Conservation (phyloP, 805 yeast genomes). For the Teunomyces cretensis region DNA sequence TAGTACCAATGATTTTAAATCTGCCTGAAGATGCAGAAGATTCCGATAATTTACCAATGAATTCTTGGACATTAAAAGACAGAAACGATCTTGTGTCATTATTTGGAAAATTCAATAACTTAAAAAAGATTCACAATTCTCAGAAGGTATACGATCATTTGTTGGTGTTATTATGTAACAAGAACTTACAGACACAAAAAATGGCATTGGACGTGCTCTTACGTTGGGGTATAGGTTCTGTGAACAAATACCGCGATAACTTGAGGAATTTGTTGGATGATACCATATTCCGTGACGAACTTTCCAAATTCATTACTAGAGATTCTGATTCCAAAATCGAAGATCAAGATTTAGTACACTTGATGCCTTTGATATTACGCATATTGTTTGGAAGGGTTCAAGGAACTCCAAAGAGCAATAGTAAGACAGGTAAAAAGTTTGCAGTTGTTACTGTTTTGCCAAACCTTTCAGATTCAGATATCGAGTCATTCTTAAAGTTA, state of each 20-base stretch:
- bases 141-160: slow-evolving; percentile 55
- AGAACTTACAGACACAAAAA: slow-evolving; percentile 62
- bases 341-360: slow-evolving; percentile 51
- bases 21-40: slow-evolving; percentile 19
- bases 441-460: slow-evolving; percentile 69
- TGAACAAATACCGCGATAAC: slow-evolving; percentile 71
- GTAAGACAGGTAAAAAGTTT: slow-evolving; percentile 67
- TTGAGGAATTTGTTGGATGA: slow-evolving; percentile 78
- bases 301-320: slow-evolving; percentile 56
- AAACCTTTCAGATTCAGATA: slow-evolving; percentile 49
- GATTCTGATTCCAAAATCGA: slow-evolving; percentile 57
- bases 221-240: slow-evolving; percentile 56
- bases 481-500: slow-evolving; percentile 59
- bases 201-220: slow-evolving; percentile 69
- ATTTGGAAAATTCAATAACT: slow-evolving; percentile 62
- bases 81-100: slow-evolving; percentile 58
- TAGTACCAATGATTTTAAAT: slow-evolving; percentile 59
- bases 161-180: slow-evolving; percentile 58
- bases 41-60: slow-evolving; percentile 19
- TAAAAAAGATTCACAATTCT: slow-evolving; percentile 53
- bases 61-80: slow-evolving; percentile 50
- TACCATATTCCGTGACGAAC: slow-evolving; percentile 80
- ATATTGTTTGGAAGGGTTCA: slow-evolving; percentile 87
- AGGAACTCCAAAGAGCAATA: slow-evolving; percentile 62
- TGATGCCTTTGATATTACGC: slow-evolving; percentile 74